Conservation (phyloP, 805 yeast species). For the Saturnispora mendoncae region DNA sequence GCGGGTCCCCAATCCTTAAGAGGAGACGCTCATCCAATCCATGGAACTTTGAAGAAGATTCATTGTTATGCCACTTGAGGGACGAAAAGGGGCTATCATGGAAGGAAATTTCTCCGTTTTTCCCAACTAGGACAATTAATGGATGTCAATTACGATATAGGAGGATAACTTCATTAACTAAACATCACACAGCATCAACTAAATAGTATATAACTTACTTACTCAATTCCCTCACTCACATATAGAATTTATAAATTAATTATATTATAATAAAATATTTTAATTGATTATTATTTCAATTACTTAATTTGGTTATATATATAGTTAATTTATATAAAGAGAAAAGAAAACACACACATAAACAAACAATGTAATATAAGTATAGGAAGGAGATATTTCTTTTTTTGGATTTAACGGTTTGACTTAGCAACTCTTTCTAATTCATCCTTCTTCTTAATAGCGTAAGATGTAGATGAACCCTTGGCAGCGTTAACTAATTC, state of each 20-base stretch:
- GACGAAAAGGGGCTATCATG: conserved; percentile 68
- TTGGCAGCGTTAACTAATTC: conserved; percentile 99
- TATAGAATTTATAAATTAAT: too few species aligned
- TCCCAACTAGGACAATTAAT: conserved; percentile 71
- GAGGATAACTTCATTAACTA: conserved; percentile 1
- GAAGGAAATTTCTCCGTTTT: conserved; percentile 75
- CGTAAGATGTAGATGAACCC: conserved; percentile 99
- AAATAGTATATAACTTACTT: too few species aligned
- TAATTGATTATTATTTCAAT: not conserved
- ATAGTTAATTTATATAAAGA: not conserved
- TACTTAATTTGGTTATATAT: not conserved
- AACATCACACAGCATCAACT: too few species aligned
- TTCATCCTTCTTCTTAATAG: conserved; percentile 99
- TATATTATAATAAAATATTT: too few species aligned
- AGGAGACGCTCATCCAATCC: not conserved
- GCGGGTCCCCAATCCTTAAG: not conserved
- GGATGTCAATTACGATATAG: conserved; percentile 72
- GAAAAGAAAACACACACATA: not conserved
- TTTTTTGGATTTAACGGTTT: conserved; percentile 73
- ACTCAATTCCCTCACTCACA: too few species aligned
- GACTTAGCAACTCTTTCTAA: conserved; percentile 99
- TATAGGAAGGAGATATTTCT: not conserved
- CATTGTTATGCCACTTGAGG: conserved; percentile 40
- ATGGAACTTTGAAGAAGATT: not conserved
- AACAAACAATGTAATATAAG: not conserved